A percentile compares a stretch with the other conserved stretches of the same genome.
phyloP scores from a whole-genome alignment of 306 rosid genomes.

The Arachis hypogaea region DNA sequence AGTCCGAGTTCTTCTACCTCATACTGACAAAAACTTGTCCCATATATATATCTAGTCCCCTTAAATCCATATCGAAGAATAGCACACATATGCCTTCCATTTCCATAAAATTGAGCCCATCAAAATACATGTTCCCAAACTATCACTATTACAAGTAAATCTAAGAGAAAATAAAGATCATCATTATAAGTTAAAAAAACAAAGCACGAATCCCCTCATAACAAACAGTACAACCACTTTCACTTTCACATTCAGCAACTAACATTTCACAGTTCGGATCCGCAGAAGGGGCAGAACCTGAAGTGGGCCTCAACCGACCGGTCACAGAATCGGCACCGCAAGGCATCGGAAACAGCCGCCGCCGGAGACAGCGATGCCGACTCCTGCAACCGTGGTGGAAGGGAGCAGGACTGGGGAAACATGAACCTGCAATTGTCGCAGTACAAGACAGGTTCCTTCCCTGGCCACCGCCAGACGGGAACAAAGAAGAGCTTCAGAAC shows the following conservation, averaged over 20 bases:
- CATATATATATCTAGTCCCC: no score
- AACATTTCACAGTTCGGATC: constrained; percentile 52
- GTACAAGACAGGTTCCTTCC: constrained; percentile 60
- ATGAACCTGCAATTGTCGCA: constrained; percentile 68
- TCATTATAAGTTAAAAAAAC: no score
- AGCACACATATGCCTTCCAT: no score
- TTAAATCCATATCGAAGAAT: no score
- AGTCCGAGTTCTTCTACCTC: no score
- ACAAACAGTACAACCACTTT: neutral
- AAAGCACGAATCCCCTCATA: no score
- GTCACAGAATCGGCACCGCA: constrained; percentile 68
- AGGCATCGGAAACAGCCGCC: constrained; percentile 11
- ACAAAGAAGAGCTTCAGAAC: constrained; percentile 83
- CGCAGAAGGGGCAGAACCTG: constrained; percentile 84
- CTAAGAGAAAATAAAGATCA: no score
- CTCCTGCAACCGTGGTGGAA: constrained; percentile 18
- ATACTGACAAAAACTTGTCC: no score
- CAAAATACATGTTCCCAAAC: no score
- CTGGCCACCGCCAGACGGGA: constrained; percentile 92
- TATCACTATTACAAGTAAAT: no score
- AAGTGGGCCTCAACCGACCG: constrained; percentile 62
- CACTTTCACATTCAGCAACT: neutral
- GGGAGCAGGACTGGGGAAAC: constrained; percentile 60
- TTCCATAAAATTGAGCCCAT: no score
- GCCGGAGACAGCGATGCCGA: neutral